Evolutionary conservation across 371 early-diverging fungal species (phyloP).

Genomic region (Capillidium rhysosporum): DNA sequence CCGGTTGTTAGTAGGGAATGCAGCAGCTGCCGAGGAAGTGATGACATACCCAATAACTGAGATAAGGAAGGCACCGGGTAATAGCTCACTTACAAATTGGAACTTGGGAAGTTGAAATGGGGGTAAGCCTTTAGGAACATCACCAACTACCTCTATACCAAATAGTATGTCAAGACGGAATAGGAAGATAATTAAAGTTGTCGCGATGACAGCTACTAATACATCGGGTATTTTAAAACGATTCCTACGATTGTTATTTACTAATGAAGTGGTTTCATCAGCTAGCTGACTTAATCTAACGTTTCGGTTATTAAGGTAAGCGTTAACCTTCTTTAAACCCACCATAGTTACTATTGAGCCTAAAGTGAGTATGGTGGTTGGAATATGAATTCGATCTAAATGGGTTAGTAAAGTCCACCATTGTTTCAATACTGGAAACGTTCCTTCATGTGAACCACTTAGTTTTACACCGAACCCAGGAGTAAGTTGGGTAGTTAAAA

Average conservation of each 20-base stretch:
- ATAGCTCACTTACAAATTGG: slow-evolving; percentile 18
- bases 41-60: slow-evolving; percentile 92
- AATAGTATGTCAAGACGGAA: not conserved
- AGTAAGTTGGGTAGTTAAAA: not conserved
- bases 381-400: not conserved
- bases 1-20: slow-evolving; percentile 64
- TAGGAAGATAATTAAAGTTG: not conserved
- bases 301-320: not conserved
- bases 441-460: not conserved
- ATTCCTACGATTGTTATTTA: not conserved
- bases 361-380: not conserved
- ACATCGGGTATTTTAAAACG: not conserved
- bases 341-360: not conserved
- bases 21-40: slow-evolving; percentile 73
- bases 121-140: slow-evolving; percentile 2
- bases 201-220: not conserved
- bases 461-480: not conserved
- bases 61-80: slow-evolving; percentile 52
- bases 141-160: not conserved
- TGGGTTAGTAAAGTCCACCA: not conserved
- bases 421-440: not conserved
- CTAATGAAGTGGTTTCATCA: not conserved
- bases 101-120: not conserved
- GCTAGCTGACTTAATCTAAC: not conserved
- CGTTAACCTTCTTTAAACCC: not conserved